phyloP scores from a whole-genome alignment of 306 rosid genomes.

The Morella rubra region DNA sequence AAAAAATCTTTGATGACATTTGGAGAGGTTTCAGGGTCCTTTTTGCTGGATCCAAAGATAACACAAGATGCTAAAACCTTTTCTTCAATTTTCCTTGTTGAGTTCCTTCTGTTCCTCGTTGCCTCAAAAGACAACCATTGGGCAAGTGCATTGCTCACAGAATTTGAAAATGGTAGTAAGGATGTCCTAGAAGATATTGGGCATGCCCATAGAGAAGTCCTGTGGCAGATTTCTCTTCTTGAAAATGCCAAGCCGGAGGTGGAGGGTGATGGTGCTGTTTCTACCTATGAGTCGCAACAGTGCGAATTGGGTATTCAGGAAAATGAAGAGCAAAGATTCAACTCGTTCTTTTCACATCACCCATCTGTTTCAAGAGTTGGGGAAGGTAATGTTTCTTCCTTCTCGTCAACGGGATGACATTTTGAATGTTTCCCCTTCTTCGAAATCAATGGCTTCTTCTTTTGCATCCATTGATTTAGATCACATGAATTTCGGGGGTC shows the following conservation, averaged over 20 bases:
- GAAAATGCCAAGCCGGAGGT: conserved; percentile 69
- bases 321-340: conserved; percentile 77
- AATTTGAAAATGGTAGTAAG: conserved; percentile 80
- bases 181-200: conserved; percentile 90
- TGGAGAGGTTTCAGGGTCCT: conserved; percentile 53
- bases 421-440: conserved; percentile 70
- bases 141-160: conserved; percentile 86
- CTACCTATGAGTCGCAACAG: conserved; percentile 62
- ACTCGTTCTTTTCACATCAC: conserved; percentile 86
- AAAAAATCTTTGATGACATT: conserved; percentile 80
- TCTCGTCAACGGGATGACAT: conserved; percentile 92
- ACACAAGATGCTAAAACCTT: conserved; percentile 59
- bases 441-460: conserved; percentile 82
- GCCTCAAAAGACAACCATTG: conserved; percentile 95
- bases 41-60: conserved; percentile 72
- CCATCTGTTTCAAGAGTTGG: conserved; percentile 94
- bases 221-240: conserved; percentile 88
- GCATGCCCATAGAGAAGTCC: conserved; percentile 70
- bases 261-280: conserved; percentile 64
- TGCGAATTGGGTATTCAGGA: conserved; percentile 65
- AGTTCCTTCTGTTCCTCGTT: conserved; percentile 92
- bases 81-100: conserved; percentile 76
- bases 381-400: conserved; percentile 84
- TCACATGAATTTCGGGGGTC: conserved; percentile 86
- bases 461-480: conserved; percentile 69